Evolutionary conservation across 2,329 filamentous ascomycete species (phyloP), one percentile per base, ranked within the genome.

Genomic region (Talaromyces sp.): DNA sequence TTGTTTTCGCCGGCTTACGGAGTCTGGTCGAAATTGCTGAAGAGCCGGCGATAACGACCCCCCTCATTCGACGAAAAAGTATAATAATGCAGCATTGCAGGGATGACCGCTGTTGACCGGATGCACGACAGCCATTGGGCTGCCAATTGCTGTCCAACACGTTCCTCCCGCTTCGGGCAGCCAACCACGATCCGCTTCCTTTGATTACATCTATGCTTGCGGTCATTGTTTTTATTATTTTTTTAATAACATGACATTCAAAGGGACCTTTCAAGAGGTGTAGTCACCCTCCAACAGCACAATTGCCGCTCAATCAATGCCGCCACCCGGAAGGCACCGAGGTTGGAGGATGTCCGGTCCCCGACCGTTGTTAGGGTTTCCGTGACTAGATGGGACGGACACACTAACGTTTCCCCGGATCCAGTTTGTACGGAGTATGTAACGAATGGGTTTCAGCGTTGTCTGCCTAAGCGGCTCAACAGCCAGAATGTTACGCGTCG

Each of bases 71-170:
- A 47, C 44, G 22, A 47, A 9, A 9, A 22, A 25, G 44, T 47
- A 19, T 19, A 17, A 44, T 44, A 7, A 17, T 11, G 44, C 44
- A 47, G 56, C 28, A 28, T 19, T 57, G 55, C 60, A 62, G 60
- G 60, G 60, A 62, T 62, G 60, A 53, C 42, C 60, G 60, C 57
- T 55, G 60, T 59, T 62, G 44, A 58, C 19, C 19, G 8, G n/a
- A 53, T 47, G 42, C 42, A 47, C 42, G 42, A 54, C 39, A 47
- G 57, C 49, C 57, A 58, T 62, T 59, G 60, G 60, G 60, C 60
- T 59, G 60, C 60, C 49, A 61, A 57, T 61, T 47, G 58, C 58
- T 28, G 58, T 60, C 53, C 58, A 62, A 62, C 60, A 59, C 60
- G 56, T 58, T 53, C 42, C 25, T 36, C 33, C 19, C 52, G 52